Percentiles rank a stretch among this genome's conserved stretches.
Conservation (phyloP, 306 rosid genomes). For the Castanea sativa region DNA sequence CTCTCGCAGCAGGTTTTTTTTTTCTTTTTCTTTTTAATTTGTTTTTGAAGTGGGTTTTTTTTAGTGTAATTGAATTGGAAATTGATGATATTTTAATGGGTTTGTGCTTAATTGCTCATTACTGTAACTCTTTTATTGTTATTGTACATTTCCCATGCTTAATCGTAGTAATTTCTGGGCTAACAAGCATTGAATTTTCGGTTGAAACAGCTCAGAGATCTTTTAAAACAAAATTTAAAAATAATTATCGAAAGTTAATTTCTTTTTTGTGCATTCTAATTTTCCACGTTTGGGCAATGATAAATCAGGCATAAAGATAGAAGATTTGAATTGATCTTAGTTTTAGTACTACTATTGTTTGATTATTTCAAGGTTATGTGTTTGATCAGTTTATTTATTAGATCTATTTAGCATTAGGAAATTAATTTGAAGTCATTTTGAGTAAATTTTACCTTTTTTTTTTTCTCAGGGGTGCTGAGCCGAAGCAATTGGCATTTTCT, state of each 20-base stretch:
- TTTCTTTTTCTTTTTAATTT: background rate
- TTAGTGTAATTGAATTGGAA: background rate
- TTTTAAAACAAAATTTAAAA: background rate
- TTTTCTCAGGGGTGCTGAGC: constrained; percentile 81
- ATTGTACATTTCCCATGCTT: background rate
- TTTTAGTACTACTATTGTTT: background rate
- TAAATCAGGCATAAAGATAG: too few species aligned
- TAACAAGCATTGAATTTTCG: background rate
- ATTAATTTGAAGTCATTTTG: background rate
- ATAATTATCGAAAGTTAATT: background rate
- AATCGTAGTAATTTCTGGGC: background rate
- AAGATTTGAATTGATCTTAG: background rate
- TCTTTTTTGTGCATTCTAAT: background rate
- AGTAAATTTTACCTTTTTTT: constrained; percentile 9
- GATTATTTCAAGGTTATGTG: background rate
- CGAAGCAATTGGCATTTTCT: constrained; percentile 79
- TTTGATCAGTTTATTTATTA: background rate
- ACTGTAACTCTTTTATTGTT: background rate
- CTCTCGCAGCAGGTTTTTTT: background rate
- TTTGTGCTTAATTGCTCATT: background rate
- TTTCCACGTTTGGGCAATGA: background rate
- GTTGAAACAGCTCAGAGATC: background rate
- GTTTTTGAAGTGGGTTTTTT: background rate
- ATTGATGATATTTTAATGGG: background rate
- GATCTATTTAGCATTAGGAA: background rate